Conservation (phyloP, 148 eudicot genomes). For the Cornus suecica region DNA sequence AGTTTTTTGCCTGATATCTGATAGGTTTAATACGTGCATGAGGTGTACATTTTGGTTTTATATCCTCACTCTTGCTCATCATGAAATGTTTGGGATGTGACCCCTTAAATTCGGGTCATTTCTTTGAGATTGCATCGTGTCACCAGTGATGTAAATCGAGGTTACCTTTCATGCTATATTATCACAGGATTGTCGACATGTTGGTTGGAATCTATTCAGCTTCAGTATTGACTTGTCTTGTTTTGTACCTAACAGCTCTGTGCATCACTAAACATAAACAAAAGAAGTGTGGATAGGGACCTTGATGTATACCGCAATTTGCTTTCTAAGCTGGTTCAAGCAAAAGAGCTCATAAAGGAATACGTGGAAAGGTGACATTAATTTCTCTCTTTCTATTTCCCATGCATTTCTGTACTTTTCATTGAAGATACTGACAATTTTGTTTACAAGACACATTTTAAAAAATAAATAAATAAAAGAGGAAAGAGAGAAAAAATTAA, state of each 20-base stretch:
- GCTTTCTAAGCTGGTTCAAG: conserved; percentile 89
- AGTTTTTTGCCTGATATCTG: background rate
- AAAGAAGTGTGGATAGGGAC: conserved; percentile 90
- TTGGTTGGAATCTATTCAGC: too few species aligned
- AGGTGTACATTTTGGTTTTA: too few species aligned
- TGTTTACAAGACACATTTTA: too few species aligned
- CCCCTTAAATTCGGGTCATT: background rate
- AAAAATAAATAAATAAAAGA: too few species aligned
- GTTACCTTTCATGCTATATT: too few species aligned
- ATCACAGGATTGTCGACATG: background rate
- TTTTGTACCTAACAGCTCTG: conserved; percentile 58
- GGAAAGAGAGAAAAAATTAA: background rate
- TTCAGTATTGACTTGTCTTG: background rate
- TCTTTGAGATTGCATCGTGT: background rate
- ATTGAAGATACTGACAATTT: too few species aligned
- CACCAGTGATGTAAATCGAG: background rate
- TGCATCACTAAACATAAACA: conserved; percentile 79
- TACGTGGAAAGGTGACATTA: conserved; percentile 74
- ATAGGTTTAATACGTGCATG: background rate
- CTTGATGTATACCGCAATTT: conserved; percentile 95
- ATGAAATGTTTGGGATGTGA: background rate
- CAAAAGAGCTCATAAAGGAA: conserved; percentile 87
- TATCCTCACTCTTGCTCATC: too few species aligned
- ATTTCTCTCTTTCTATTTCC: background rate
- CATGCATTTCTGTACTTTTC: background rate